phyloP scores from a whole-genome alignment of 768 basidiomycete species.

The Harrya chromipes region DNA sequence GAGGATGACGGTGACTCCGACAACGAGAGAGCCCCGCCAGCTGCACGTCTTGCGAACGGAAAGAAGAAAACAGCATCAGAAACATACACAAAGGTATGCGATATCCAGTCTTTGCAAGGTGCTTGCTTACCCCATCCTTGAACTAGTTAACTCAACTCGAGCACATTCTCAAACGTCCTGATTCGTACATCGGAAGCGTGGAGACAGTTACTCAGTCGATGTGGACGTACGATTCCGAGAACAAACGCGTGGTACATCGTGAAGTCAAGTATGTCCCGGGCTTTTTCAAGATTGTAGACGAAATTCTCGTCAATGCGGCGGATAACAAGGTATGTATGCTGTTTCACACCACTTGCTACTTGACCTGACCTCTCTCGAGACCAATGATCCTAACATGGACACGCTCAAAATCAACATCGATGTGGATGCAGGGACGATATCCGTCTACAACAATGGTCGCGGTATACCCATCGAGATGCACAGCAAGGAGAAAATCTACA shows the following conservation, averaged over 20 bases:
- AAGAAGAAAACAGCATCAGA: constrained; percentile 91
- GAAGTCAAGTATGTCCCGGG: constrained; percentile 93
- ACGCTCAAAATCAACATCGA: constrained; percentile 86
- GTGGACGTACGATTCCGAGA: constrained; percentile 91
- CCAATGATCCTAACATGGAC: constrained; percentile 91
- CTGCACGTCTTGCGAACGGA: constrained; percentile 29
- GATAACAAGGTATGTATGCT: constrained; percentile 86
- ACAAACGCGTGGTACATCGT: constrained; percentile 78
- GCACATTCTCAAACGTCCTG: constrained; percentile 88
- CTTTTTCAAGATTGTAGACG: constrained; percentile 99
- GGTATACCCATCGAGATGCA: constrained; percentile 99
- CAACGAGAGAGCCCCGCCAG: constrained; percentile 34
- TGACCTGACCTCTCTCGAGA: constrained; percentile 43
- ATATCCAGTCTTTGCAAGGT: not conserved
- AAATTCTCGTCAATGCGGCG: constrained; percentile 98
- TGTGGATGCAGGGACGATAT: constrained; percentile 78
- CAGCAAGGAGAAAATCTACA: constrained; percentile 87
- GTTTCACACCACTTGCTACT: not conserved
- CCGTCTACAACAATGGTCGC: constrained; percentile 91
- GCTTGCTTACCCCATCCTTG: not conserved
- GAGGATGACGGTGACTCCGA: constrained; percentile 36
- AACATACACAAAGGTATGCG: constrained; percentile 79
- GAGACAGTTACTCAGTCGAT: constrained; percentile 83
- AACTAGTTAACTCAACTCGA: constrained; percentile 88
- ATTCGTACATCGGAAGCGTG: constrained; percentile 95